Conservation (phyloP, 371 early-diverging fungal species). For the Saksenaea oblongispora region DNA sequence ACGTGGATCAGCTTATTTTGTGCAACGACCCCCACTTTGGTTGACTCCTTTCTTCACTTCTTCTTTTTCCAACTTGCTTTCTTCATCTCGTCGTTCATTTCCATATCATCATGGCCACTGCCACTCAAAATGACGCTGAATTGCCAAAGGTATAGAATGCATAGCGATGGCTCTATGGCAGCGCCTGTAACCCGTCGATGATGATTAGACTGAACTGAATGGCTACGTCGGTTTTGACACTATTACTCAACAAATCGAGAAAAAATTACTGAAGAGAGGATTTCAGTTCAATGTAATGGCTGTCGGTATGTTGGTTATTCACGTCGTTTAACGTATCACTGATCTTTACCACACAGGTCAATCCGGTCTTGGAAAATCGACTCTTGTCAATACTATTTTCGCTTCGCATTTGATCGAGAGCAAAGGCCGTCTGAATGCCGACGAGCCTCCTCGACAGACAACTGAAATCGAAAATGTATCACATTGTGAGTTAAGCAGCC, state of each 20-base stretch:
- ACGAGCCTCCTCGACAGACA: constrained; percentile 72
- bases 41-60: not conserved
- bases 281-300: constrained; percentile 93
- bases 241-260: constrained; percentile 88
- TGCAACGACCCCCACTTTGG: not conserved
- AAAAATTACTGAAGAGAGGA: constrained; percentile 88
- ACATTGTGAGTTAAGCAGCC: constrained; percentile 48
- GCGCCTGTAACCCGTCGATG: not conserved
- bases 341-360: constrained; percentile 61
- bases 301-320: constrained; percentile 60
- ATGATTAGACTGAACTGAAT: constrained; percentile 50
- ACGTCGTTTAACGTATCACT: not conserved
- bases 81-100: constrained; percentile 2
- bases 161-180: not conserved
- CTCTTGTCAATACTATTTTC: constrained; percentile 92
- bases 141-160: constrained; percentile 1
- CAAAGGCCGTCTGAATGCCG: constrained; percentile 68
- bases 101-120: constrained; percentile 15
- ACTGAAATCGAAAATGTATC: constrained; percentile 75
- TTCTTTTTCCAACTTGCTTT: constrained; percentile 5
- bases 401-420: constrained; percentile 75
- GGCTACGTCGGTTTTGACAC: constrained; percentile 94
- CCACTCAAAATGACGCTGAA: constrained; percentile 7
- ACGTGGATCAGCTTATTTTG: constrained; percentile 15
- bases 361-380: constrained; percentile 96